phyloP scores from a whole-genome alignment of 2,329 filamentous ascomycete species.

The Aspergillus niger region DNA sequence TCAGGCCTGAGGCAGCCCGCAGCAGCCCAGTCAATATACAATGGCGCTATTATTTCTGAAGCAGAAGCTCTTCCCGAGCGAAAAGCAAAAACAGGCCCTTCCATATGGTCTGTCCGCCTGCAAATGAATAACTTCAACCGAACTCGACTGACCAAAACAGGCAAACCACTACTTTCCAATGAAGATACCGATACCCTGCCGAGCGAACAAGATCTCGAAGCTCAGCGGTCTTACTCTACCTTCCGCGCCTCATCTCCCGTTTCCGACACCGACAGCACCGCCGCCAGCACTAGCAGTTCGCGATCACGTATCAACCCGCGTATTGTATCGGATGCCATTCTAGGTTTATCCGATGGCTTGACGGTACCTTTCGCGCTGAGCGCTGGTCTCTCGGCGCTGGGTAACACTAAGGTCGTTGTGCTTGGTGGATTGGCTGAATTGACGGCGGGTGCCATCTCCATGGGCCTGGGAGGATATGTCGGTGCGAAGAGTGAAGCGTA shows the following conservation, averaged over 20 bases:
- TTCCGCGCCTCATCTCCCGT: conserved; percentile 30
- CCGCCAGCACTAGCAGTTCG: conserved; percentile 20
- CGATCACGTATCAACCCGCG: conserved; percentile 45
- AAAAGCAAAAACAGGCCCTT: conserved; percentile 19
- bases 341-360: conserved; percentile 75
- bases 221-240: conserved; percentile 39
- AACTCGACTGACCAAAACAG: conserved; percentile 21
- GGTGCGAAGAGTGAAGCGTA: conserved; percentile 57
- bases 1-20: conserved; percentile 5
- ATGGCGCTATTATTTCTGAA: conserved; percentile 46
- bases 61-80: conserved; percentile 37
- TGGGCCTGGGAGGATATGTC: conserved; percentile 77
- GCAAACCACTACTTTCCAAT: conserved; percentile 35
- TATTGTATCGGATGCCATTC: conserved; percentile 63
- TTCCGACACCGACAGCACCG: conserved; percentile 26
- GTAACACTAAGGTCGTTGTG: conserved; percentile 67
- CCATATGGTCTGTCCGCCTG: conserved; percentile 17
- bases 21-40: neutral
- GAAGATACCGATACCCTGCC: conserved; percentile 26
- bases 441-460: conserved; percentile 73
- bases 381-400: conserved; percentile 65
- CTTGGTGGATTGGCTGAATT: conserved; percentile 75
- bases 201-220: conserved; percentile 35
- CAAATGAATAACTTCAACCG: conserved; percentile 8
- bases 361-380: conserved; percentile 79